These are phyloP conservation scores for Magnaporthales sp. DNA, from an alignment of 2,329 filamentous ascomycete genomes.

Conservation along the genomic window DNA sequence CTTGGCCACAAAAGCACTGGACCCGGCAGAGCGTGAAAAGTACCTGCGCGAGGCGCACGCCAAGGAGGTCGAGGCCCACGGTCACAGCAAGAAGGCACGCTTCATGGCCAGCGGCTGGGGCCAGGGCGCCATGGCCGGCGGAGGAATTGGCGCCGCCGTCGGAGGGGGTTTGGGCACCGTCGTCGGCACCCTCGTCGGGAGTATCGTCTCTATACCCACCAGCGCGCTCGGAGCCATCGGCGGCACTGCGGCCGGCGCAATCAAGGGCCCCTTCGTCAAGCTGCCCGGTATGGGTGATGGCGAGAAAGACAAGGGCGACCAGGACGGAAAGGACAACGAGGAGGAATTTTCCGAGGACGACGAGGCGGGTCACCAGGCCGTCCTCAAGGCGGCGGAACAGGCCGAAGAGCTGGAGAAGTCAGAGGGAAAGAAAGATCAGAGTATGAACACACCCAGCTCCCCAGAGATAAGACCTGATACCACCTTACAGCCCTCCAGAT, in stretches of 20 bases:
- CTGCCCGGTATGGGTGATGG: background rate
- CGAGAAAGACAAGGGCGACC: background rate
- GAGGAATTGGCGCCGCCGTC: constrained; percentile 4
- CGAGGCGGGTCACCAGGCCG: background rate
- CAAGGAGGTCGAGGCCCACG: constrained; percentile 8
- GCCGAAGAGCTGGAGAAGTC: background rate
- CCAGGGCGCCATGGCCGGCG: constrained; percentile 8
- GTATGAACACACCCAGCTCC: background rate
- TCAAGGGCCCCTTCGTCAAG: background rate
- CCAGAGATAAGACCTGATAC: background rate
- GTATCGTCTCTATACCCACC: constrained; percentile 5
- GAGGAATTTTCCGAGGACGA: background rate
- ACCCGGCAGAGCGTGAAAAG: constrained; percentile 8
- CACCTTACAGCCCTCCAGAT: background rate
- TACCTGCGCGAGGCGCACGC: constrained; percentile 7
- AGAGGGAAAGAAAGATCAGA: background rate
- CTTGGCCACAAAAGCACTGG: background rate
- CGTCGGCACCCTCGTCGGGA: constrained; percentile 6
- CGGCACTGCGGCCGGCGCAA: background rate
- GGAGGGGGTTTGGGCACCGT: constrained; percentile 7
- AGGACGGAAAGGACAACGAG: background rate
- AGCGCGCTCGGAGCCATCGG: background rate
- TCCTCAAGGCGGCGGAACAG: background rate
- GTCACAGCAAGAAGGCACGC: constrained; percentile 9
- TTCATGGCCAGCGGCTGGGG: constrained; percentile 9